phyloP scores from a whole-genome alignment of 2,329 filamentous ascomycete genomes.

The Aspergillus pseudoterreus region DNA sequence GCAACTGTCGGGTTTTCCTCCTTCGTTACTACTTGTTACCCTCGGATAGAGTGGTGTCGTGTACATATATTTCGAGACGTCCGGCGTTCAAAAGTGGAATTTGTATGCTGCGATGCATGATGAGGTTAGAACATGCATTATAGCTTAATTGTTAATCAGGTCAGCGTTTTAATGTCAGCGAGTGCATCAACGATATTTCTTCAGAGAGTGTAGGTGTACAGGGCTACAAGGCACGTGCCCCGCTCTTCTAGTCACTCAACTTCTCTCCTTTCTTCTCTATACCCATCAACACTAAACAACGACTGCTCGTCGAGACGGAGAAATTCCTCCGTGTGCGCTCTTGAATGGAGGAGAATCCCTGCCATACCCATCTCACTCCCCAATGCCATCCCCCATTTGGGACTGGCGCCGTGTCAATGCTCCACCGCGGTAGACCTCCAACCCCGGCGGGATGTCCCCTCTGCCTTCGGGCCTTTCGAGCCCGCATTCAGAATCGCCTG shows the following conservation, averaged over 20 bases:
- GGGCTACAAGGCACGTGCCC: background rate
- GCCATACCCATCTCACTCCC: background rate
- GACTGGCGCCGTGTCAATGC: too few species aligned
- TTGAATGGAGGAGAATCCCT: background rate
- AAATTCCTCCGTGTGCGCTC: background rate
- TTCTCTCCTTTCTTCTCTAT: background rate
- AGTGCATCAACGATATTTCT: background rate
- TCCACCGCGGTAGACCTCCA: too few species aligned
- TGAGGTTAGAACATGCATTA: background rate
- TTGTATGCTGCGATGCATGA: background rate
- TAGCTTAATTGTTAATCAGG: background rate
- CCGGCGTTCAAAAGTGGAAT: background rate
- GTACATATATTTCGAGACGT: background rate
- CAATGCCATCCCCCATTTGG: background rate
- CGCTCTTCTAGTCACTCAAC: too few species aligned
- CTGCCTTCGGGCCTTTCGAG: background rate
- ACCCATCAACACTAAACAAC: background rate
- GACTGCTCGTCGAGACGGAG: background rate
- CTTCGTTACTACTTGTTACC: background rate
- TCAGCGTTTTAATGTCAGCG: too few species aligned
- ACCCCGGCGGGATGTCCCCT: background rate
- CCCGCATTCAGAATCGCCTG: too few species aligned
- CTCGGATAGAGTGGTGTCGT: background rate
- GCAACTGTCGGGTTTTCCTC: background rate
- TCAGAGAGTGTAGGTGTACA: background rate